Base-by-base conservation (phyloP, 2,329 filamentous ascomycete species). In the Fusarium verticillioides region DNA sequence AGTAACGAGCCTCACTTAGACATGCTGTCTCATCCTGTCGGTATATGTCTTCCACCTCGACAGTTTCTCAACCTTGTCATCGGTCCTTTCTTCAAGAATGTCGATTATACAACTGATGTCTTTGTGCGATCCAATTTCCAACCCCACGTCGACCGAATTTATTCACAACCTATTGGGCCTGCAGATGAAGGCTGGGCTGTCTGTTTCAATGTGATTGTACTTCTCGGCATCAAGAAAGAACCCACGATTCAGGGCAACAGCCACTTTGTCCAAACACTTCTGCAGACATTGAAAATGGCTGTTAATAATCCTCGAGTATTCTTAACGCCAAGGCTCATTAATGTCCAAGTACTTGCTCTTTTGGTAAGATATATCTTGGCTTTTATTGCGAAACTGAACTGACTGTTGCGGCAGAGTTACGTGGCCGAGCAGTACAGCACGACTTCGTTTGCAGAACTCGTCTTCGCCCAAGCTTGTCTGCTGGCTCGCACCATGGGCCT, bases 401-500 rank as follows among this genome's bases (percentile, higher is more conserved):
- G 12, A 74, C 26, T 39, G 4, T 3, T 13, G 30, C 4, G 7
- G 6, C 13, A 78, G 77, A 78, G 77, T 40, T 73, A 78, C 21
- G 65, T 78, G 13, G 74, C 74, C 16, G 77, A 78, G 28, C 77
- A 78, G 10, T 78, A 78, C 36, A 78, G 77, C 28, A 72, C 77
- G 5, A 69, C 70, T 4, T 67, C 70, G 10, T 63, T 78, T 26
- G 74, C 77, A 18, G 77, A 76, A 42, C 42, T 78, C 3, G 60
- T 78, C 13, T 78, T 78, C 40, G 75, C 77, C 34, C 76, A 78
- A 40, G 77, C 77, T 11, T 78, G 77, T 26, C 53, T 76, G 8
- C 57, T 78, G 37, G 77, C 77, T 39, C 72, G 77, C 10, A 78
- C 70, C 12, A 78, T 78, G 75, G 77, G 77, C 1, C 74, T 78